Conservation (phyloP, 2,329 filamentous ascomycete genomes). For the Microdochium paspali region DNA sequence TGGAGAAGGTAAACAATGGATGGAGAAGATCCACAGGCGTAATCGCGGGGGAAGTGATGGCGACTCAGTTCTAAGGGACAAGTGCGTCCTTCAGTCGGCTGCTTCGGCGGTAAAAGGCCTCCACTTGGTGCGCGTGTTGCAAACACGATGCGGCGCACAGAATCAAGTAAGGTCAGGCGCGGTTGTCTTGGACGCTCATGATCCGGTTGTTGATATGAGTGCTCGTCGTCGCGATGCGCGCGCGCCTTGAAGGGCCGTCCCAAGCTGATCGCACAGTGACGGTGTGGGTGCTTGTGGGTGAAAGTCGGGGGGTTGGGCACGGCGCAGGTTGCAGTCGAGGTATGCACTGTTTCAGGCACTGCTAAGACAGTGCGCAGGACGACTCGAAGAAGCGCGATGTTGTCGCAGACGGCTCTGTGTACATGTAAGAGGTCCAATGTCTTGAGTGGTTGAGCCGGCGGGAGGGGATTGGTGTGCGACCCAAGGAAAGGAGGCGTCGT, state of each 20-base stretch:
- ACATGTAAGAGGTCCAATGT: not conserved
- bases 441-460: not conserved
- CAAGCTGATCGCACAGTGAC: not conserved
- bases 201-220: not conserved
- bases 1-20: not conserved
- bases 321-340: not conserved
- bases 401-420: not conserved
- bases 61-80: not conserved
- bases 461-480: not conserved
- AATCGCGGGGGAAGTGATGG: not conserved
- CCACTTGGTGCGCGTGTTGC: not conserved
- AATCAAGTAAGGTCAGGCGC: not conserved
- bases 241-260: not conserved
- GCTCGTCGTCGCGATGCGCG: not conserved
- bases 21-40: not conserved
- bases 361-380: not conserved
- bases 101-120: not conserved
- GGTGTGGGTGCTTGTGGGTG: not conserved
- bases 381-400: not conserved
- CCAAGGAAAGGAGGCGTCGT: not conserved
- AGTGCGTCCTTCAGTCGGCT: not conserved
- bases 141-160: not conserved
- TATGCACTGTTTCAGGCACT: not conserved
- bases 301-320: not conserved
- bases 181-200: not conserved